Base-by-base conservation (phyloP, 257 asterid genomes). In the Nemophila menziesii region DNA sequence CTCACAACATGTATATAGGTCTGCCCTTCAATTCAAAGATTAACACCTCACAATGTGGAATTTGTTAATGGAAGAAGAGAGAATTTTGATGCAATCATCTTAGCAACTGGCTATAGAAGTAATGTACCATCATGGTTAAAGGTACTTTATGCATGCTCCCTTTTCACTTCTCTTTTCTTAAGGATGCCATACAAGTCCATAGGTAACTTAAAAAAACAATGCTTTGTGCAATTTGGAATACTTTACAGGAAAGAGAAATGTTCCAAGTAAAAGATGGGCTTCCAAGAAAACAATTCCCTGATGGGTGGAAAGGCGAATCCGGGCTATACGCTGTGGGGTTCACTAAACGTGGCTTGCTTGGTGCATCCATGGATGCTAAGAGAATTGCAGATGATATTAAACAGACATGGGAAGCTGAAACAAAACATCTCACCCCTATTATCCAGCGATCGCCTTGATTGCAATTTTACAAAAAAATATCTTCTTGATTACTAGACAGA, bases 321-420 rank as follows among this genome's bases (percentile, higher is more conserved):
- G 97, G 97, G 60, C 69, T 87, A 27, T 83, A 87, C 48, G 85
- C 95, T 2, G 97, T 82, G 60, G 97, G 97, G 68, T 82, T 87
- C 75, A 87, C 95, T 43, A 87, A 87, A 60, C 95, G 97, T 61
- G 97, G 97, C 39, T 82, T 87, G 60, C 92, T 87, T 16, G 97
- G 97, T 57, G 84, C 97, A 13, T 80, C 97, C 62, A 73, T 83
- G 62, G 97, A 87, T 63, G 95, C 97, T 2, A 78, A 71, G 67
- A 80, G 75, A 63, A 87, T 87, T 22, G 86, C 90, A 27, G 55
- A 63, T 6, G 93, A 87, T 48, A 69, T 87, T 27, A 65, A 68
- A 44, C 51, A 37, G 1, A 38, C 57, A 24, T 73, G 80, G 70
- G 63, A 37, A 43, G 22, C 41, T 16, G 55, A 65, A 39, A 51